Evolutionary conservation across 2,329 filamentous ascomycete genomes (phyloP).

Genomic region (Ophiognomonia clavigignenti-juglandacearum): DNA sequence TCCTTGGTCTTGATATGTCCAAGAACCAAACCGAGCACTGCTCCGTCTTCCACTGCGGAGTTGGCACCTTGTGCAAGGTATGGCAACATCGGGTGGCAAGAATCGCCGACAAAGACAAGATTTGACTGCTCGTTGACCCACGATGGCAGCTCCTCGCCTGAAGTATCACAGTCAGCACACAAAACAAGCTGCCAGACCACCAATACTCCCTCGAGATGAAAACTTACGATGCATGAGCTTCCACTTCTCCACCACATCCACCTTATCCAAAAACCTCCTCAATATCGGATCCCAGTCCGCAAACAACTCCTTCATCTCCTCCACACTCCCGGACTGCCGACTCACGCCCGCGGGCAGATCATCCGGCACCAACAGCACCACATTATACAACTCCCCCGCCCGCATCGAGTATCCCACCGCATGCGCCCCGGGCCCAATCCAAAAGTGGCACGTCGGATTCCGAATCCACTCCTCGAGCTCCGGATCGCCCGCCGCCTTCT

Average conservation of each 20-base stretch:
- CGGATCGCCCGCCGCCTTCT: slow-evolving; percentile 44
- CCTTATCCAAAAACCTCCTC: slow-evolving; percentile 37
- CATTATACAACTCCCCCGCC: slow-evolving; percentile 55
- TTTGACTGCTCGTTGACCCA: slow-evolving; percentile 52
- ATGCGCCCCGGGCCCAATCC: slow-evolving; percentile 59
- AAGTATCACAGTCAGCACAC: background rate
- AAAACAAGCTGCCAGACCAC: background rate
- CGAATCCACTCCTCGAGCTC: slow-evolving; percentile 48
- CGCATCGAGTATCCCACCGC: slow-evolving; percentile 59
- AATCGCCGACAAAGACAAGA: slow-evolving; percentile 51
- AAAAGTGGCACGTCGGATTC: slow-evolving; percentile 51
- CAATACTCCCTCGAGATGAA: background rate
- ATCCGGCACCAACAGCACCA: slow-evolving; percentile 63
- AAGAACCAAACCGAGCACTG: slow-evolving; percentile 56
- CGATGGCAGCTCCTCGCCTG: slow-evolving; percentile 40
- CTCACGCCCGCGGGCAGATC: slow-evolving; percentile 41
- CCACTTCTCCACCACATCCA: slow-evolving; percentile 63
- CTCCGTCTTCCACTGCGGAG: slow-evolving; percentile 62
- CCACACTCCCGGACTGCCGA: slow-evolving; percentile 45
- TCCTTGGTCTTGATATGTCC: slow-evolving; percentile 41
- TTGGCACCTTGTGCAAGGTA: slow-evolving; percentile 64
- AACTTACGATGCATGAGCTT: slow-evolving; percentile 52
- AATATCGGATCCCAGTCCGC: slow-evolving; percentile 59
- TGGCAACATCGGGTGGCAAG: slow-evolving; percentile 61
- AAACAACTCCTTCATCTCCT: slow-evolving; percentile 59